A percentile compares a stretch with the other conserved stretches of the same genome.
Conservation (phyloP, 768 basidiomycete genomes). For the Pulveroboletus ravenelii region DNA sequence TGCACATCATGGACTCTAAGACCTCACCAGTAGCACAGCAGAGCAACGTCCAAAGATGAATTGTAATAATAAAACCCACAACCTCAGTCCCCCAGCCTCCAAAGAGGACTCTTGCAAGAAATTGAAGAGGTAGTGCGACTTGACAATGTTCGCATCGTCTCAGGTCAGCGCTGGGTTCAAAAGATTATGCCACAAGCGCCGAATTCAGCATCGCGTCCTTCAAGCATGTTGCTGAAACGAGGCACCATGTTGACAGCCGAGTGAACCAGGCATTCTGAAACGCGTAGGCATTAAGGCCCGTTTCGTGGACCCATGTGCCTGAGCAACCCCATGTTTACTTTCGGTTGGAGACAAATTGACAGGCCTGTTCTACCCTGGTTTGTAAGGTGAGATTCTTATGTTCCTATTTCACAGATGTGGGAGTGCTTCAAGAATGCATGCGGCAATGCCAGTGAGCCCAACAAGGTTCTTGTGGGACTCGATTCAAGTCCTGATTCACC, state of each 20-base stretch:
- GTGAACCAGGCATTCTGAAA: slow-evolving; percentile 15
- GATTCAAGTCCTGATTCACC: not conserved
- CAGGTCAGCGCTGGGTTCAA: slow-evolving; percentile 42
- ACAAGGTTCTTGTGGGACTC: not conserved
- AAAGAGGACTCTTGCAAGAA: too few species aligned
- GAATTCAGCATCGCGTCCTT: slow-evolving; percentile 70
- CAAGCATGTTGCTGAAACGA: too few species aligned
- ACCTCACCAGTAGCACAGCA: too few species aligned
- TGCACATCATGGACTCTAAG: too few species aligned
- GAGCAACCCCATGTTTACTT: slow-evolving; percentile 31
- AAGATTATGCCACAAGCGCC: slow-evolving; percentile 71
- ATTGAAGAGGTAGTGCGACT: too few species aligned
- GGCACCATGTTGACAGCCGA: slow-evolving; percentile 16
- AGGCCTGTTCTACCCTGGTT: slow-evolving; percentile 35
- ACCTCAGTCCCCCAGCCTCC: too few species aligned
- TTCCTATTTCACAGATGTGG: slow-evolving; percentile 35
- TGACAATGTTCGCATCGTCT: slow-evolving; percentile 41
- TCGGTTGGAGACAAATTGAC: slow-evolving; percentile 35
- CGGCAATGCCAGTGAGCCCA: too few species aligned
- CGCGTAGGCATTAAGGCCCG: slow-evolving; percentile 43
- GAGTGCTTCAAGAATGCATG: slow-evolving; percentile 42
- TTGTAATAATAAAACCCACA: too few species aligned
- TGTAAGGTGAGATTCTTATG: slow-evolving; percentile 38
- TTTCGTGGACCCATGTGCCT: slow-evolving; percentile 63
- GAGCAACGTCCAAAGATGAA: too few species aligned